A percentile compares a stretch with the other conserved stretches of the same genome.
Evolutionary conservation across 176 grass and related monocot genomes (phyloP).

Genomic region (Carex cristatella): DNA sequence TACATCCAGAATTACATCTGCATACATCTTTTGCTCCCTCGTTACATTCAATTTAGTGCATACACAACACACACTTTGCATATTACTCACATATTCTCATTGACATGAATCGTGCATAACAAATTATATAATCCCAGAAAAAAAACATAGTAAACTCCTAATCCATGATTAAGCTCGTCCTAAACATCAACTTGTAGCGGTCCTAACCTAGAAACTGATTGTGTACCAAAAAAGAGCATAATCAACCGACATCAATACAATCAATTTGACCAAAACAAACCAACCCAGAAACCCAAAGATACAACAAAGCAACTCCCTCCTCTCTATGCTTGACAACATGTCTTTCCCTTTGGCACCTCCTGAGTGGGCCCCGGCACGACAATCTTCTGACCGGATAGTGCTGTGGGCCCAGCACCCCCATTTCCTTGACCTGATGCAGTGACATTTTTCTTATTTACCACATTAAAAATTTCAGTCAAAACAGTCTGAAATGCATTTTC

Average conservation of each 20-base stretch:
- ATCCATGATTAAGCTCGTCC: neutral
- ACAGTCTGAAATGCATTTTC: slow-evolving; percentile 61
- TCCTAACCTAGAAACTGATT: slow-evolving; percentile 3
- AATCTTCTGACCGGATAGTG: slow-evolving; percentile 50
- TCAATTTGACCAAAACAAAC: neutral
- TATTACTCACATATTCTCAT: neutral
- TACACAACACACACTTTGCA: neutral
- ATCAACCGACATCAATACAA: neutral
- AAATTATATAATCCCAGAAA: neutral
- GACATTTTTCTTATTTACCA: slow-evolving; percentile 57
- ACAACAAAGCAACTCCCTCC: neutral
- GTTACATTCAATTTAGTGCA: neutral
- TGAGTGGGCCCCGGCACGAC: slow-evolving; percentile 44
- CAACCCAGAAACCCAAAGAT: slow-evolving; percentile 10
- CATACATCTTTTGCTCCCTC: neutral
- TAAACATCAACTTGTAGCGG: neutral
- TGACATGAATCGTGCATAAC: slow-evolving; percentile 1
- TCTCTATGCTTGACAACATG: slow-evolving; percentile 34
- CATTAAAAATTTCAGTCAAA: slow-evolving; percentile 66
- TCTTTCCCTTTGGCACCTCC: slow-evolving; percentile 59
- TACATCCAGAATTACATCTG: neutral
- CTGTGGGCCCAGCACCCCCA: neutral
- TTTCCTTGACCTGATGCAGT: slow-evolving; percentile 29
- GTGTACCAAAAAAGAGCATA: neutral
- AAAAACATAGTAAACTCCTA: neutral